phyloP scores from a whole-genome alignment of 495 filamentous ascomycete species.

The Penicillium longicatenatum region DNA sequence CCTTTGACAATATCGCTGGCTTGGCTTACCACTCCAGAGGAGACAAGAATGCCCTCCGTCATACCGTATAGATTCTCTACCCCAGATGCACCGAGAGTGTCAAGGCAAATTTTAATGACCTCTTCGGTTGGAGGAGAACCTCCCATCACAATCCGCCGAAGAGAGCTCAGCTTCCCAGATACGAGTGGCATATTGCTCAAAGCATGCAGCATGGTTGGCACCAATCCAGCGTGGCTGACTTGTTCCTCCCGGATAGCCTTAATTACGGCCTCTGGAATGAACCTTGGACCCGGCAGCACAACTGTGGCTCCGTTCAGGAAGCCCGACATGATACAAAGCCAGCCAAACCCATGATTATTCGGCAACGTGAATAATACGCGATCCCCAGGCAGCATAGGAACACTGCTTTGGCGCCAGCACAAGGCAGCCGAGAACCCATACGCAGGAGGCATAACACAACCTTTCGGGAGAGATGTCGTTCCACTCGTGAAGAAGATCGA shows the following conservation, averaged over 20 bases:
- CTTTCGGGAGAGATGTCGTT: constrained; percentile 43
- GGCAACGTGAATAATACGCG: constrained; percentile 35
- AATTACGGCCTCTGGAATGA: constrained; percentile 7
- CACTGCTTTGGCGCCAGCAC: background rate
- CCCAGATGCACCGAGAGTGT: constrained; percentile 27
- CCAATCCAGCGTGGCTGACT: constrained; percentile 32
- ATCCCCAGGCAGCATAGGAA: constrained; percentile 20
- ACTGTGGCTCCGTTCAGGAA: background rate
- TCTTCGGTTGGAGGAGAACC: constrained; percentile 31
- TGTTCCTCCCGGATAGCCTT: constrained; percentile 30
- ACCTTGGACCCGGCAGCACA: constrained; percentile 1
- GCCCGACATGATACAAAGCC: background rate
- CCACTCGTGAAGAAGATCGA: constrained; percentile 45
- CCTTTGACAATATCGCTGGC: constrained; percentile 17
- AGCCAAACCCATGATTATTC: constrained; percentile 8
- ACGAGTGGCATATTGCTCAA: constrained; percentile 13
- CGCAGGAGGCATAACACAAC: constrained; percentile 27
- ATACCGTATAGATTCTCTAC: constrained; percentile 43
- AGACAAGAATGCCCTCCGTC: constrained; percentile 39
- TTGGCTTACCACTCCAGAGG: constrained; percentile 19
- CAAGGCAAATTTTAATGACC: constrained; percentile 29
- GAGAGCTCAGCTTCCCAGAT: constrained; percentile 19
- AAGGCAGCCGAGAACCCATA: constrained; percentile 3
- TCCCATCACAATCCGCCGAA: constrained; percentile 30
- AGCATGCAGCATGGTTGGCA: constrained; percentile 41